Evolutionary conservation across 1,284 basidiomycete species (phyloP), one percentile per base, ranked within the genome.

Genomic region (Marasmius tenuissimus): DNA sequence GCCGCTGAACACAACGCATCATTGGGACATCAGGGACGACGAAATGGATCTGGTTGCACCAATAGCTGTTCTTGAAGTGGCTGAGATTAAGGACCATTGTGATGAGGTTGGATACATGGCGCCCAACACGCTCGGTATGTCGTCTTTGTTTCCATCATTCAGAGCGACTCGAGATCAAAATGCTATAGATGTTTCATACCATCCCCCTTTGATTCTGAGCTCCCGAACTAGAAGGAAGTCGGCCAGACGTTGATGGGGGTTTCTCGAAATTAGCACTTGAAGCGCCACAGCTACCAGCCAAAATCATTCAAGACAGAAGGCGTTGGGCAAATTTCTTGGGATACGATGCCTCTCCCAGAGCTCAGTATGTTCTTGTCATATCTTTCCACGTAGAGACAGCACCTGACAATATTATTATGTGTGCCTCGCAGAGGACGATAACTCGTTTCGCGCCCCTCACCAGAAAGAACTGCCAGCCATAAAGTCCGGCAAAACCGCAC

Each of bases 61-160:
- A 3, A 68, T 74, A 38, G 65, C 70, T 7, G 70, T 70, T 27
- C 77, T 75, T 53, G 75, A 81, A 58, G 66, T 69, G 1, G 70
- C 73, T n/a, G 59, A 66, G 1, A 76, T 80, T 62, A 76, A 68
- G 33, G 78, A 84, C 51, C 85, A 85, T 63, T 78, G 79, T 58
- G 88, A 87, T 66, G 91, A 92, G 70, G 79, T 92, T 42, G 91
- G 93, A 71, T 92, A 91, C 69, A 87, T 89, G 83, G 81, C 91
- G 35, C 91, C 90, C 6, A 89, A 86, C 65, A 83, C 82, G 8
- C 74, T 84, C 18, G 82, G 90, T 91, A 66, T 65, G 84, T 74
- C 4, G 33, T 39, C 18, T 22, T 34, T n/a, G 42, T 38, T 18
- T 40, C 55, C 42, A 60, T 45, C 16, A 33, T 33, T n/a, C n/a